phyloP scores from a whole-genome alignment of 169 alveolate genomes.

The Eimeria tenella region DNA sequence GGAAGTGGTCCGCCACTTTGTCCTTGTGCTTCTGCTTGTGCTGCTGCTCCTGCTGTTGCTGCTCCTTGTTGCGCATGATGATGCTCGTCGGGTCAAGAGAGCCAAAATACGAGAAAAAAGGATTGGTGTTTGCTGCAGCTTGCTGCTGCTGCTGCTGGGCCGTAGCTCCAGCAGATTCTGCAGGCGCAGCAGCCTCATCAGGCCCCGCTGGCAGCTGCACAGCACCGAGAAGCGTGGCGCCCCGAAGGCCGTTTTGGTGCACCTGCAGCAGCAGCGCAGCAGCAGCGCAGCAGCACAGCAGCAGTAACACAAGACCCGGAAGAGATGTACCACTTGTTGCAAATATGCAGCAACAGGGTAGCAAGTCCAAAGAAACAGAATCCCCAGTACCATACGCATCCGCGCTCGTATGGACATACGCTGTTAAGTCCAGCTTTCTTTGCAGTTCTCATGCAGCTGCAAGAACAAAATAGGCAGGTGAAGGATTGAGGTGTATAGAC shows the following conservation, averaged over 20 bases:
- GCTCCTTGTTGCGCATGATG: neutral
- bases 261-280: neutral
- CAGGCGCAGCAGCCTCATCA: neutral
- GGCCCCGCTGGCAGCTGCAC: constrained; percentile 3
- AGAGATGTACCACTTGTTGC: too few relatives aligned
- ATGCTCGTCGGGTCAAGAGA: neutral
- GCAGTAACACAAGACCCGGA: too few relatives aligned
- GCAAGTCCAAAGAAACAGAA: too few relatives aligned
- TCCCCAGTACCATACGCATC: too few relatives aligned
- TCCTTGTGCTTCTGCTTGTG: neutral
- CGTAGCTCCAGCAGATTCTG: neutral
- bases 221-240: neutral
- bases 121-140: neutral
- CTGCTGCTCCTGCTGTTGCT: constrained; percentile 25
- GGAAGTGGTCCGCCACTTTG: neutral
- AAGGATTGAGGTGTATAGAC: neutral
- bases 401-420: too few relatives aligned
- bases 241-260: neutral
- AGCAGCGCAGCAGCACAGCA: neutral
- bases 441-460: neutral
- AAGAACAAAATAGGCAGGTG: neutral
- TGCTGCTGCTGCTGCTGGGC: constrained; percentile 22
- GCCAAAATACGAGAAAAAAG: neutral
- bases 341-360: too few relatives aligned
- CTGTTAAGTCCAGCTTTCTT: too few relatives aligned